Base-by-base conservation (phyloP, 2,329 filamentous ascomycete genomes). In the Botrytis aclada region DNA sequence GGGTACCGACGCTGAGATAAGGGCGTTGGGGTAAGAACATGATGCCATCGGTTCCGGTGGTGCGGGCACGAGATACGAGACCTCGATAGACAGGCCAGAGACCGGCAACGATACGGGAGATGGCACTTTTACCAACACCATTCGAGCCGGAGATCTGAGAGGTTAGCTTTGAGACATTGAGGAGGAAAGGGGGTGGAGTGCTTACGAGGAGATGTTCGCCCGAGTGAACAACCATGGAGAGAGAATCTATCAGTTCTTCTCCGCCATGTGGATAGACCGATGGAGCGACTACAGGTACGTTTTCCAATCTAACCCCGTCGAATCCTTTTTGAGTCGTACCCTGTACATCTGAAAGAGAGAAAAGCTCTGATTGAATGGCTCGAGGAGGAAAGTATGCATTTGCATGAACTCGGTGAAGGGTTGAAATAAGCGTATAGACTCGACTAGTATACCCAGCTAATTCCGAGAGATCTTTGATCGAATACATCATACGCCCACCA, bases 401-500 rank as follows among this genome's bases (percentile, higher is more conserved):
- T 67, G 96, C 94, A 79, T 99, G 95, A 1, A 97, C 95, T 45
- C 96, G 90, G 80, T 99, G 96, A 39, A 99, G 88, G 0, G 96
- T 97, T 62, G 94, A 95, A 80, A 99, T 97, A 58, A 99, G 87
- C 18, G 94, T 97, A 84, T 98, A 99, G 20, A 99, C 95, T 62
- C 96, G 90, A 73, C 94, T 97, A 0, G 96, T 99, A 84, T 98
- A 97, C 34, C 96, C 96, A 8, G 96, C 96, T 47, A 99, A 86
- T 81, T 99, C 96, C 1, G 95, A 95, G 51, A 99, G 88, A 80
- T 99, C 97, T 83, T 99, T 99, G 85, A 99, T 97, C 75, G 93
- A 96, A 85, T 99, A 99, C 96, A 99, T 99, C 94, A 99, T 98
- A 64, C 96, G 89, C 39, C 95, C 95, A 74, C 96, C 96, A 2